These are phyloP conservation scores for Suillus americanus DNA, from an alignment of 768 basidiomycete species.

Conservation along the genomic window DNA sequence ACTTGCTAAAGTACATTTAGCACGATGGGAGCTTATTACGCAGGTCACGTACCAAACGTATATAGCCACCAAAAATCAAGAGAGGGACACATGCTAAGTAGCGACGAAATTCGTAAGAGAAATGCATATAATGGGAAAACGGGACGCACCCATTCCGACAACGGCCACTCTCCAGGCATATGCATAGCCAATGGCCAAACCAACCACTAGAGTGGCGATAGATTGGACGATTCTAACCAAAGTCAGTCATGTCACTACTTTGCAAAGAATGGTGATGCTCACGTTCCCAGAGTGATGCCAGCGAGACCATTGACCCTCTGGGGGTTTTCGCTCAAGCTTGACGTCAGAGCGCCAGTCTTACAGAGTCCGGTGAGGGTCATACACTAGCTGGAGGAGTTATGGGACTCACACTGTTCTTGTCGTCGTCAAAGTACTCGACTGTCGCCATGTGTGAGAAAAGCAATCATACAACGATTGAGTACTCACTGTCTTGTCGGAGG, in stretches of 20 bases:
- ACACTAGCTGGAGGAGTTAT: background rate
- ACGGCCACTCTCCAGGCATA: slow-evolving; percentile 80
- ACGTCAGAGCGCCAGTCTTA: slow-evolving; percentile 79
- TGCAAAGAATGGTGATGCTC: slow-evolving; percentile 22
- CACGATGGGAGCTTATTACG: too few species aligned
- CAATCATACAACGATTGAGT: slow-evolving; percentile 4
- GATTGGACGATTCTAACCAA: slow-evolving; percentile 71
- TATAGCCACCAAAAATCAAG: slow-evolving; percentile 71
- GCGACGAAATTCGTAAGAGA: background rate
- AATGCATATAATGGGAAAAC: background rate
- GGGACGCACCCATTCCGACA: slow-evolving; percentile 68
- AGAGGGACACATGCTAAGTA: slow-evolving; percentile 64
- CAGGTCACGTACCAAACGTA: slow-evolving; percentile 61
- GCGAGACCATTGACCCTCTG: slow-evolving; percentile 89
- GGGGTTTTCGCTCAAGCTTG: slow-evolving; percentile 78
- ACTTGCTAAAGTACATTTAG: slow-evolving; percentile 48
- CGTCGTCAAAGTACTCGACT: slow-evolving; percentile 43
- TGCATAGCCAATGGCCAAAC: slow-evolving; percentile 72
- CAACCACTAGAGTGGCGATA: slow-evolving; percentile 62
- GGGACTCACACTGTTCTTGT: slow-evolving; percentile 31
- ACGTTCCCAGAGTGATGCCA: slow-evolving; percentile 84
- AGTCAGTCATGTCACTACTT: background rate
- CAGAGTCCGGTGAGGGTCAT: background rate
- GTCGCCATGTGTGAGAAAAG: background rate
- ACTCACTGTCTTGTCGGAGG: slow-evolving; percentile 45